A percentile compares a stretch with the other conserved stretches of the same genome.
Evolutionary conservation across 257 asterid species (phyloP).

Genomic region (Osmanthus fragrans): DNA sequence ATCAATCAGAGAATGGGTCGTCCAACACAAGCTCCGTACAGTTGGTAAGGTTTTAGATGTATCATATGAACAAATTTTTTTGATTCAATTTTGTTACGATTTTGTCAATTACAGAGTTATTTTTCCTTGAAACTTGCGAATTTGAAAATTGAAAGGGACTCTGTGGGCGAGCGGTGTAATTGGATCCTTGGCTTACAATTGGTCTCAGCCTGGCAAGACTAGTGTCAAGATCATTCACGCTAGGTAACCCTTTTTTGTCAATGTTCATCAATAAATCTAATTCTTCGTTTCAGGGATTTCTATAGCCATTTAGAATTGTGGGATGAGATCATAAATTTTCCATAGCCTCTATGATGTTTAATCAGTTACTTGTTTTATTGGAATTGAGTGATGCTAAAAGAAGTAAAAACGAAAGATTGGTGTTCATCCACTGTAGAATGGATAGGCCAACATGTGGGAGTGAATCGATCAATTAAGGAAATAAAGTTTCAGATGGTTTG

Average conservation of each 20-base stretch:
- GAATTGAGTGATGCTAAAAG: no score
- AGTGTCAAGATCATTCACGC: conserved; percentile 56
- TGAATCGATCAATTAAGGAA: no score
- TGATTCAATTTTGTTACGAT: background rate
- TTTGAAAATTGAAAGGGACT: conserved; percentile 21
- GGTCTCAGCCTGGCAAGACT: conserved; percentile 48
- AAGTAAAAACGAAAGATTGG: no score
- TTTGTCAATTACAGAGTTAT: background rate
- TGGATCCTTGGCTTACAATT: conserved; percentile 50
- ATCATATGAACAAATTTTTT: background rate
- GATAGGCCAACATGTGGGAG: no score
- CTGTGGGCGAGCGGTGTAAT: conserved; percentile 44
- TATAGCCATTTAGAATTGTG: background rate
- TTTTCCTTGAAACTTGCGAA: background rate
- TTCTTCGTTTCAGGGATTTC: background rate
- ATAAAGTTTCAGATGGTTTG: background rate
- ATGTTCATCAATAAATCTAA: background rate
- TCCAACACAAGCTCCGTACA: conserved; percentile 48
- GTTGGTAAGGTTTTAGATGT: conserved; percentile 31
- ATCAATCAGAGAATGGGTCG: conserved; percentile 39
- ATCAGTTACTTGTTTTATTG: no score
- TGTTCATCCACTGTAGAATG: no score
- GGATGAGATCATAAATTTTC: background rate
- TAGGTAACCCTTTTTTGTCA: conserved; percentile 22
- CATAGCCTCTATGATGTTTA: no score